Evolutionary conservation across 2,329 filamentous ascomycete genomes (phyloP), one percentile per base, ranked within the genome.

Genomic region (Fusarium ambrosium): DNA sequence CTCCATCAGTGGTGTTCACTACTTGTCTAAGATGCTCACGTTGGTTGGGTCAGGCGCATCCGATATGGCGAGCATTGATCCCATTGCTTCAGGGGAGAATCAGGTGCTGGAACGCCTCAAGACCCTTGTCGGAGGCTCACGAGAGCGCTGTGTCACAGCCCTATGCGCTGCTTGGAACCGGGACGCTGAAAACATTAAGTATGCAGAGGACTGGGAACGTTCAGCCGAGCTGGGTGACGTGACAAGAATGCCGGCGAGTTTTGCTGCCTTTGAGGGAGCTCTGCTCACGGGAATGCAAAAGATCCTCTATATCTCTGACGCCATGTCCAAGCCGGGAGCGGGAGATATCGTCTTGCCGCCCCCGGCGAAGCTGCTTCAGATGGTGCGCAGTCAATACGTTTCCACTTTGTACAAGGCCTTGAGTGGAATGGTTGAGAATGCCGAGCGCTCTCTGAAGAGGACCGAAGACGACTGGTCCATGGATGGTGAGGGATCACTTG

Each of bases 371-470:
- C 86, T 98, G 51, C 86, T 98, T 51, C 94, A 97, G 81, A 95
- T 95, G 90, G 95, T 98, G 18, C 91, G 95, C 74, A 93, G 92
- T 74, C 95, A 97, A 80, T 99, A 99, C 80, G 95, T 98, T 18
- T 95, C 93, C 8, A 98, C 95, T 68, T 86, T 99, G 51, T 98
- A 98, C 84, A 97, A 97, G 82, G 95, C 95, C 8, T 85, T 99
- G 41, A 97, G 94, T 78, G 97, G 96, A 24, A 96, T 99, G 91
- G 95, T 99, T 1, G 97, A 98, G 84, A 98, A 98, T 82, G 96
- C 97, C 4, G 95, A 98, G 84, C 91, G 91, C 67, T 89, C 92
- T 4, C 82, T 91, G 16, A 90, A 92, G 76, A 91, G 90, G 76
- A 85, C 90, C 1, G 91, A 92, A 2, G 89, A 91, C 69, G 89